These are phyloP conservation scores for Striga asiatica DNA, from an alignment of 257 asterid species.

Conservation along the genomic window DNA sequence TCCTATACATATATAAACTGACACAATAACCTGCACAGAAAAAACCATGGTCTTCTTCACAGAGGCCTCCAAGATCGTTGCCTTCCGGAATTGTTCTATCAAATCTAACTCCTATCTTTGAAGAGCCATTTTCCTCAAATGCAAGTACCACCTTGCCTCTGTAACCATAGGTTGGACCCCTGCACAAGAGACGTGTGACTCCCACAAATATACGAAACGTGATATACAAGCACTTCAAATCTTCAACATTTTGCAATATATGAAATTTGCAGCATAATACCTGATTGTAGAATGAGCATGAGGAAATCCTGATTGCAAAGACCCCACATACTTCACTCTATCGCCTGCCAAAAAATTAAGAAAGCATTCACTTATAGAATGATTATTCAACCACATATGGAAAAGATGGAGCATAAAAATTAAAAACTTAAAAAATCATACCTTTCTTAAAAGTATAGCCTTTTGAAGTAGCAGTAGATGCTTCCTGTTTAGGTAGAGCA, in stretches of 20 bases:
- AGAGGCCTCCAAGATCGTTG: conserved; percentile 81
- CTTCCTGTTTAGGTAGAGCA: conserved; percentile 88
- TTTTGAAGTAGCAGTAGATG: conserved; percentile 80
- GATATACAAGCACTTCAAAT: conserved; percentile 4
- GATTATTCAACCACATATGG: background rate
- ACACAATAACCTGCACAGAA: conserved; percentile 65
- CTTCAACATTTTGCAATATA: background rate
- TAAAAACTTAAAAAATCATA: background rate
- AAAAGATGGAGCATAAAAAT: background rate
- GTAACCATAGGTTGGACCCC: conserved; percentile 73
- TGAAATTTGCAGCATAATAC: conserved; percentile 26
- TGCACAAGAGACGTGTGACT: conserved; percentile 15
- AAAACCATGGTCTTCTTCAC: conserved; percentile 88
- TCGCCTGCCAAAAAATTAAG: conserved; percentile 50
- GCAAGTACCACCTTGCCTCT: conserved; percentile 81
- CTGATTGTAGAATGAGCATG: conserved; percentile 50
- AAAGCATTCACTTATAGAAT: background rate
- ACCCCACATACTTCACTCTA: conserved; percentile 65
- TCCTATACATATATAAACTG: background rate
- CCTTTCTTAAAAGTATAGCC: conserved; percentile 38
- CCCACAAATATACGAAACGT: conserved; percentile 5
- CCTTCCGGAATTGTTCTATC: conserved; percentile 78
- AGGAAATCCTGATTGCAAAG: conserved; percentile 30
- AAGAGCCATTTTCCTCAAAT: conserved; percentile 77
- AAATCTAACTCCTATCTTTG: conserved; percentile 90